Evolutionary conservation across 345 rosid genomes (phyloP), one percentile per base, ranked within the genome.

Genomic region (Boechera stricta): DNA sequence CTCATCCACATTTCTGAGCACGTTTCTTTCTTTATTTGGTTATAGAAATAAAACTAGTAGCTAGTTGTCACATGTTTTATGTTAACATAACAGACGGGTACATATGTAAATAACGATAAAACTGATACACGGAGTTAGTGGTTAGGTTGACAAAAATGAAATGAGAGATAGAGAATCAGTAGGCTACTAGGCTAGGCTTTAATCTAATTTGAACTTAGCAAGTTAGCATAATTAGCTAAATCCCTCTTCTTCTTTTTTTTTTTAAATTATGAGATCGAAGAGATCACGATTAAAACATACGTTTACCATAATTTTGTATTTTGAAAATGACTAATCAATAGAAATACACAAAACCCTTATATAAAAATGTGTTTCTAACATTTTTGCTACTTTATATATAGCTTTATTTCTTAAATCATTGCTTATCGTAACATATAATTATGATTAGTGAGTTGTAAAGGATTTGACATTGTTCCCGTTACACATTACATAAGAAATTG

Each of bases 1-100:
- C 44, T 39, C 85, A 52, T 49, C 47, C 80, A 71, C 73, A 72
- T 71, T 72, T 65, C 57, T 49, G 49, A 38, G 77, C 81, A 71
- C 47, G 80, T 71, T 77, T 56, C 7, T 47, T 70, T 63, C 44
- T 70, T 70, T 64, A 4, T 35, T 70, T 45, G 6, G 28, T n/a
- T 44, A 33, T 16, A 24, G 7, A 28, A 35, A 67, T 67, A 29
- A 45, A n/a, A 10, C 9, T 24, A n/a, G 16, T 64, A 55, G 65
- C 70, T 70, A 53, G 35, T 28, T 64, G 72, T 64, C 66, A 71
- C 60, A 71, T 64, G 53, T 35, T 71, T 28, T 42, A 36, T 52
- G 63, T 52, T 31, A 35, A 36, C 42, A 26, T 31, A 54, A 54
- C 54, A 68, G 56, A 39, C 26, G 24, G 45, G 6, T 42, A 18